phyloP scores from a whole-genome alignment of 768 basidiomycete genomes.

The Russula abietina region DNA sequence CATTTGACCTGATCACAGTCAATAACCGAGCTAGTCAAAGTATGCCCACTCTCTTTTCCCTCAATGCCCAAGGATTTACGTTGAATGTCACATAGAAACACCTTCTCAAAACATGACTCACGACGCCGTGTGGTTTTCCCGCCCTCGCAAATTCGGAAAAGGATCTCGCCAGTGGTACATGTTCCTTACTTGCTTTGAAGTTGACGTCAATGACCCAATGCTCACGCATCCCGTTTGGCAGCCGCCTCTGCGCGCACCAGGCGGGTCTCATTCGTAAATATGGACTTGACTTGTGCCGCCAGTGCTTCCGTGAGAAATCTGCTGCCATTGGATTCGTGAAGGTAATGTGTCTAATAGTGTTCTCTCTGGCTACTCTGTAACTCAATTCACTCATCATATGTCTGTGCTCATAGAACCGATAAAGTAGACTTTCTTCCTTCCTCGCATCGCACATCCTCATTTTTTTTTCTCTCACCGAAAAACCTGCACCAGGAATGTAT shows the following conservation, averaged over 20 bases:
- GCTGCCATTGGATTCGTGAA: conserved; percentile 91
- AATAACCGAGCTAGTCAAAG: conserved; percentile 1
- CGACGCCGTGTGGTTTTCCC: conserved; percentile 98
- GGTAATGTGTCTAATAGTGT: conserved; percentile 43
- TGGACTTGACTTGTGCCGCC: conserved; percentile 94
- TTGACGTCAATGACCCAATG: conserved; percentile 12
- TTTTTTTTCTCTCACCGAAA: background rate
- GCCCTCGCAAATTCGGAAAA: conserved; percentile 92
- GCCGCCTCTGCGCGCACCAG: conserved; percentile 95
- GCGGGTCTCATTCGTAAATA: conserved; percentile 98
- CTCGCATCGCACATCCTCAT: background rate
- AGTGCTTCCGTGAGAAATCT: conserved; percentile 97
- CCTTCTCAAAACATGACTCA: conserved; percentile 71
- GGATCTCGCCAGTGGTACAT: conserved; percentile 91
- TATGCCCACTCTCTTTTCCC: background rate
- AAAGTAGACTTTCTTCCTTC: background rate
- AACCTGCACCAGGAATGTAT: conserved; percentile 9
- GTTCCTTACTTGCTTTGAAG: background rate
- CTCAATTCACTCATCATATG: background rate
- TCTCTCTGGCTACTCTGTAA: background rate
- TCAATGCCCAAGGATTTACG: background rate
- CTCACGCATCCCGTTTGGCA: conserved; percentile 29
- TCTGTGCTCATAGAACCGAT: conserved; percentile 14
- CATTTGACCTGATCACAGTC: background rate
- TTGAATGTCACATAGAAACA: conserved; percentile 3